Evolutionary conservation across 345 rosid species (phyloP), one percentile per base, ranked within the genome.

Genomic region (Chamaenerion angustifolium): DNA sequence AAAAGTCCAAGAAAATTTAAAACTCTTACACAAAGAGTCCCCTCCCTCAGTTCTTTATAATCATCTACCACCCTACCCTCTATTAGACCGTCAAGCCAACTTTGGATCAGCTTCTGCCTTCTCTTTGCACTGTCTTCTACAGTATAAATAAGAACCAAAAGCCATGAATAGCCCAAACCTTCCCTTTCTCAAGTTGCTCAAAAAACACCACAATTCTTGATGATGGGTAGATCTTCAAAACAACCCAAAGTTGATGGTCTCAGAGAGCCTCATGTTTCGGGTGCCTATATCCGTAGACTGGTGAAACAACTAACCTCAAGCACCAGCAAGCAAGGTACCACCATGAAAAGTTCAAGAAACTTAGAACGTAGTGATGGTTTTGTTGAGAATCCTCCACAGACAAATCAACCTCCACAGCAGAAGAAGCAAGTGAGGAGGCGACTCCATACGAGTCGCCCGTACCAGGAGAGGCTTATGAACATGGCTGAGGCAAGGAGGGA

Each of bases 401-500:
- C 47, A 48, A 55, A 51, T 45, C 65, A 52, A n/a, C 76, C 78
- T 42, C 88, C 69, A 16, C 78, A 71, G 19, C 93, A 78, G 64
- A 92, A 82, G 63, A 92, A 92, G 70, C 93, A 81, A 61, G 96
- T 78, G 23, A 75, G 98, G 77, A 87, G 98, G 66, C 80, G 98
- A 42, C 89, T 92, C 47, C 95, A 83, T 57, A 82, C 98, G 40
- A 84, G 78, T 51, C 74, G 96, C 65, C 98, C 96, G 54, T 87
- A 83, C 54, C 96, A 92, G 76, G 96, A 92, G 49, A 79, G 95
- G 71, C 88, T 87, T 40, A 88, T 92, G 4, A 87, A 92, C 42
- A 92, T 92, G 98, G 98, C 98, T 6, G 95, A 92, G 70, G 98
- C 98, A 42, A 82, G 98, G 59, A 74, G 89, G 49, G 96, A 92